Evolutionary conservation across 192 early-diverging fungal species (phyloP), one percentile per base, ranked within the genome.

Genomic region (Glomus cerebriforme): DNA sequence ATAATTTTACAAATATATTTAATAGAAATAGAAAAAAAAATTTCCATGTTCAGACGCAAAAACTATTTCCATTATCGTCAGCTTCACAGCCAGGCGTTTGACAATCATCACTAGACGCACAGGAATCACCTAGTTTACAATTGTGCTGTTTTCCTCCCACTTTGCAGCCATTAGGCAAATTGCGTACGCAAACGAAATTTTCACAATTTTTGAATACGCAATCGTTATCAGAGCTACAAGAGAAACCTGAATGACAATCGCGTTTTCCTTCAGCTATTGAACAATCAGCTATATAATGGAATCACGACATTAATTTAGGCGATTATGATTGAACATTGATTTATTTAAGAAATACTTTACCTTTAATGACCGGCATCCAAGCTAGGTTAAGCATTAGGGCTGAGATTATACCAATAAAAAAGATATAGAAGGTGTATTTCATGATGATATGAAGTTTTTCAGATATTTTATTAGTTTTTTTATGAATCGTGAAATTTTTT

Each of bases 221-320:
- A 59, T 73, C 72, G 3, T 54, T 31, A 59, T 73, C 59, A 32
- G 47, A 29, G 27, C 58, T 54, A 9, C 72, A 73, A 35, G 72
- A 54, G 22, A 32, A 73, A 0, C 72, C 72, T 31, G 72, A 73
- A 73, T 73, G 72, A 34, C 72, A 73, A 59, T 73, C 72, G 19
- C 72, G 72, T 73, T 73, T 73, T 73, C 72, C 72, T 17, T 73
- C 72, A 34, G 54, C 72, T 73, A 22, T 73, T 27, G 72, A 73
- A 59, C 72, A 73, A 72, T 45, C 70, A 22, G 72, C 47, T 54
- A 54, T 22, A 3, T 54, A 63, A 63, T n/a, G 12, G 12, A 43
- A 43, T 26, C 26, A 63, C 22, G 5, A 63, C 58, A 10, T 59
- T 13, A 60, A 29, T 26, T 63, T 63, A 8, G 58, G 24, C 7